Base-by-base conservation (phyloP, 2,329 filamentous ascomycete species). In the Colletotrichum godetiae region DNA sequence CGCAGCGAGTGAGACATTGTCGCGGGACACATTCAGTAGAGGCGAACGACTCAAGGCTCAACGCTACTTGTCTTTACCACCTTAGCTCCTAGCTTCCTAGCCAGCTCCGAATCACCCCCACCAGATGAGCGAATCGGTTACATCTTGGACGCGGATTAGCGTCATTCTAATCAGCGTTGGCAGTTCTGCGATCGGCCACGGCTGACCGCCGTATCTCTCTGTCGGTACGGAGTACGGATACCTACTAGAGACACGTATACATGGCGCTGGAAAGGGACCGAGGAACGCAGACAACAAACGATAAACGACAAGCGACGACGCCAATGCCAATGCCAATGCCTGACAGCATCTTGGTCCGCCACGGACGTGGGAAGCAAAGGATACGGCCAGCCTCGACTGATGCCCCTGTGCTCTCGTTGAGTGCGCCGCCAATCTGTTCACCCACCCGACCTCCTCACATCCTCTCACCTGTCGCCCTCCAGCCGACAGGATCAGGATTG, bases 401-500 rank as follows among this genome's bases (percentile, higher is more conserved):
- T 19, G 33, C 55, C 66, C 60, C 67, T 15, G 24, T 29, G 22
- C 27, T 24, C 12, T 29, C n/a, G 63, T 49, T 49, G 22, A 58
- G 60, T 71, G 56, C 57, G 42, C 49, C 33, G 67, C 52, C 46
- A 69, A 42, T 60, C 68, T 49, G 56, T 52, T 49, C 68, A 33
- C 55, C 61, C 52, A 57, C 22, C 60, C 67, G 53, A 66, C 71
- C 68, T 67, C 67, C 33, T 33, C 55, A 19, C 33, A 42, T 52
- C 60, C 52, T 70, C 67, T 68, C 61, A 57, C 46, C 27, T 35
- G 15, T 59, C 22, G 52, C 55, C 57, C 37, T 64, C 55, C 33
- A 65, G 24, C 55, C 67, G 70, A 65, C 33, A 64, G 67, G 70
- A 70, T 65, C 42, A 53, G 70, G 70, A 65, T 73, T 73, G 55